Base-by-base conservation (phyloP, 257 asterid genomes). In the Ligustrum vulgare region DNA sequence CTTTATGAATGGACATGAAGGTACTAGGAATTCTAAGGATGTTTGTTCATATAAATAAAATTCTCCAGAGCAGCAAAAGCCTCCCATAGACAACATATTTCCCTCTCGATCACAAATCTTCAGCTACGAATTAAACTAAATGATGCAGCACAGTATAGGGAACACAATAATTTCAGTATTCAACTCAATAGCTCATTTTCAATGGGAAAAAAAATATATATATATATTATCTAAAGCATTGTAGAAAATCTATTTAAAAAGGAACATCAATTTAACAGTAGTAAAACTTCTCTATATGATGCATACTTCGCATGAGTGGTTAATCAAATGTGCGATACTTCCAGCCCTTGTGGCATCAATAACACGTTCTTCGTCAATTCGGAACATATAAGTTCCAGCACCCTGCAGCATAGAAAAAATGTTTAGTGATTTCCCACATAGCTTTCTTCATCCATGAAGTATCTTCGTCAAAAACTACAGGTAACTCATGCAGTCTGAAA, bases 361-460 rank as follows among this genome's bases (percentile, higher is more conserved):
- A 34, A 95, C 99, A 73, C 93, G 94, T 66, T 88, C 87, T 77
- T 93, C 98, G 81, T 91, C 96, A 74, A 95, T 86, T 67, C 98
- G 87, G 68, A 95, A 95, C 99, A 95, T 93, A 83, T 95, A 95
- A 36, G 99, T 95, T 79, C 99, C 99, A 83, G 99, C 99, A 75
- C 99, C 99, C 99, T 95, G 92, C 79, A 72, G 3, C 67, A 39
- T 25, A 70, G 32, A 81, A 60, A 41, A 25, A 74, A 79, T 12
- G 47, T 79, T 63, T 43, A 69, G 74, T 28, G 25, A 69, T 63
- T 70, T 56, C 77, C 63, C 63, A 32, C 33, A n/a, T 62, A 77
- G 70, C 65, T 78, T 23, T 36, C 49, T 36, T 63, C 73, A 37
- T 54, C 70, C 60, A 71, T 51, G 32, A 34, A 37, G 67, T 70